A percentile compares a stretch with the other conserved stretches of the same genome.
These are phyloP conservation scores for Trametes coccinea DNA, from an alignment of 768 basidiomycete species.

Conservation along the genomic window DNA sequence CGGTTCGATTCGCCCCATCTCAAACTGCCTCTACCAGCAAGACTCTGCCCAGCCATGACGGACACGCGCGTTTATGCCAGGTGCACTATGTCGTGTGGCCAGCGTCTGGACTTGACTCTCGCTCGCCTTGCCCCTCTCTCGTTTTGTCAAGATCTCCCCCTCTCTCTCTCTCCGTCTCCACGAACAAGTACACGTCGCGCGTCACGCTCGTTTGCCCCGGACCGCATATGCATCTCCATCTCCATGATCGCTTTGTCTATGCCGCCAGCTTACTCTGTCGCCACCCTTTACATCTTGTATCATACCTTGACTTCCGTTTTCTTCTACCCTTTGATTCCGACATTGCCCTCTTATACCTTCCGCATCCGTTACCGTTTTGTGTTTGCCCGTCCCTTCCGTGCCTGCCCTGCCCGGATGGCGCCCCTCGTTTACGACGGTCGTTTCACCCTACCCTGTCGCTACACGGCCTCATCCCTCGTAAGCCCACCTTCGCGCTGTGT, in stretches of 20 bases:
- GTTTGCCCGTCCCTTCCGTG: background rate
- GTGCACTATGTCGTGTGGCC: slow-evolving; percentile 16
- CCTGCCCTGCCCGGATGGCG: background rate
- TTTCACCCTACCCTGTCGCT: slow-evolving; percentile 4
- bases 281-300: slow-evolving; percentile 11
- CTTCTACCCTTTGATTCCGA: background rate
- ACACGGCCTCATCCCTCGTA: slow-evolving; percentile 1
- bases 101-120: slow-evolving; percentile 6
- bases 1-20: slow-evolving; percentile 14
- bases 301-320: slow-evolving; percentile 2
- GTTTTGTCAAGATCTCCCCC: slow-evolving; percentile 13
- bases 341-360: background rate
- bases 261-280: slow-evolving; percentile 13
- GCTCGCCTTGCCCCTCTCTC: slow-evolving; percentile 1
- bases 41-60: slow-evolving; percentile 12
- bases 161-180: background rate
- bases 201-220: slow-evolving; percentile 18
- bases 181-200: slow-evolving; percentile 8
- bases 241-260: slow-evolving; percentile 14
- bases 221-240: slow-evolving; percentile 8
- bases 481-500: slow-evolving; percentile 8
- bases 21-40: slow-evolving; percentile 1
- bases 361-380: slow-evolving; percentile 4
- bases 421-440: background rate
- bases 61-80: slow-evolving; percentile 14